Conservation (phyloP, 345 rosid species). For the Populus simonii region DNA sequence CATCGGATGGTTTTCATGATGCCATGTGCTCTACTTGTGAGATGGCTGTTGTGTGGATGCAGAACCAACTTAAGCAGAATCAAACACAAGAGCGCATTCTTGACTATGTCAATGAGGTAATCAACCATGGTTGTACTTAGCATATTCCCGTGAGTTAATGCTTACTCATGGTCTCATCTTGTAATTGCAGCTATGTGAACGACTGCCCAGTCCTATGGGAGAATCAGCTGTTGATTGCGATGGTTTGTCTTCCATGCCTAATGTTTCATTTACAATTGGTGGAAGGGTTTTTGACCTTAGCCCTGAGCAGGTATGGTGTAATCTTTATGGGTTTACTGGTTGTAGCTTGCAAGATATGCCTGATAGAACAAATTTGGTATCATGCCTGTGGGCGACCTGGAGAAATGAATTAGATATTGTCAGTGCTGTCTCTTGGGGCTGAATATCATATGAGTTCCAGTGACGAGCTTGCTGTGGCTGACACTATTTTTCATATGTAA, state of each 20-base stretch:
- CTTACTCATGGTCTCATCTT: constrained; percentile 3
- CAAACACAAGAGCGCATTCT: constrained; percentile 67
- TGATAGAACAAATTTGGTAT: no score
- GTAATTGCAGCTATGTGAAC: constrained; percentile 63
- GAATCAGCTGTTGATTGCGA: constrained; percentile 74
- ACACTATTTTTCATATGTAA: background rate
- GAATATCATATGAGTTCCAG: background rate
- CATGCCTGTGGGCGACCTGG: background rate
- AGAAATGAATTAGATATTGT: background rate
- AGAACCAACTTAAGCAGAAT: constrained; percentile 61
- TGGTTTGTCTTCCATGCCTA: constrained; percentile 63
- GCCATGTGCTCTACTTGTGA: constrained; percentile 72
- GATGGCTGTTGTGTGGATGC: constrained; percentile 94
- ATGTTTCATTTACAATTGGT: constrained; percentile 69
- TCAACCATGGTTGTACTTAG: background rate
- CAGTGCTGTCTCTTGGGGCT: background rate
- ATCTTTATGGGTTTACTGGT: background rate
- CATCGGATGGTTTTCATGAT: constrained; percentile 41
- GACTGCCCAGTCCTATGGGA: constrained; percentile 80
- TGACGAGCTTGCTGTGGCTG: background rate
- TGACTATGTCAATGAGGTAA: constrained; percentile 65
- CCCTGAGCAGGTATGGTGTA: constrained; percentile 62
- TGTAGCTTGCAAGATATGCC: background rate
- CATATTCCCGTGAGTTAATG: background rate
- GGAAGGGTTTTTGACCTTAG: constrained; percentile 69